Conservation (phyloP, 192 early-diverging fungal species). For the Linnemannia hyalina region DNA sequence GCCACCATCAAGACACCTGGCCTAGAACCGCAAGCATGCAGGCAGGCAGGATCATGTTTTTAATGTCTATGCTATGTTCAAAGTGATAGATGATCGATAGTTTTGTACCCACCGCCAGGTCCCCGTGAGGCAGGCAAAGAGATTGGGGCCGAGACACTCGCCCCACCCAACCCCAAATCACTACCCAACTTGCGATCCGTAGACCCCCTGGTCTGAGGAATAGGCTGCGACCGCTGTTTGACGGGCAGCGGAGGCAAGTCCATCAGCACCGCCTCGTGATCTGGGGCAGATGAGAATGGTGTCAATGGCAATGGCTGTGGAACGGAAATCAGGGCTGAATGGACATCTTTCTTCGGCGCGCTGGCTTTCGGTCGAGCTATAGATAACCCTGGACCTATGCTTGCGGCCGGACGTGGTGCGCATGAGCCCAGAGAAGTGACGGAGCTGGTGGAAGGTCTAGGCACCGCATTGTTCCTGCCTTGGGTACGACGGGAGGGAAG, state of each 20-base stretch:
- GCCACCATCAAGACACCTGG: not conserved
- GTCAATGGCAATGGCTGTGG: not conserved
- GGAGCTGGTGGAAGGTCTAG: conserved; percentile 12
- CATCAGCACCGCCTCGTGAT: not conserved
- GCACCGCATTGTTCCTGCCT: not conserved
- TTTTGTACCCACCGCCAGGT: conserved; percentile 17
- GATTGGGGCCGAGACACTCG: conserved; percentile 5
- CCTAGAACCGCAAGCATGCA: not conserved
- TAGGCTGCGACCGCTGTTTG: conserved; percentile 1
- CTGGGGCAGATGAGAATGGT: not conserved
- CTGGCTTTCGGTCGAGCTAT: not conserved
- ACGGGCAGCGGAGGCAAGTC: not conserved
- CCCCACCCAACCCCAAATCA: no score
- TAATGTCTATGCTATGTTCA: not conserved
- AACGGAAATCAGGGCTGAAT: not conserved
- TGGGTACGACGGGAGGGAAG: not conserved
- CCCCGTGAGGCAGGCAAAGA: conserved; percentile 21
- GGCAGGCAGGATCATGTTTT: not conserved
- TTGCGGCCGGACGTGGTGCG: not conserved
- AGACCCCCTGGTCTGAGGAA: not conserved
- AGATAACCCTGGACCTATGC: not conserved
- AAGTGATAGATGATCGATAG: not conserved
- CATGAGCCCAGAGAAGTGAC: not conserved
- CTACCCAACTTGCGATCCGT: not conserved
- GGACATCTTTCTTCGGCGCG: not conserved